A percentile compares a stretch with the other conserved stretches of the same genome.
These are phyloP conservation scores for Populus pruinosa DNA, from an alignment of 345 rosid species.

Conservation along the genomic window DNA sequence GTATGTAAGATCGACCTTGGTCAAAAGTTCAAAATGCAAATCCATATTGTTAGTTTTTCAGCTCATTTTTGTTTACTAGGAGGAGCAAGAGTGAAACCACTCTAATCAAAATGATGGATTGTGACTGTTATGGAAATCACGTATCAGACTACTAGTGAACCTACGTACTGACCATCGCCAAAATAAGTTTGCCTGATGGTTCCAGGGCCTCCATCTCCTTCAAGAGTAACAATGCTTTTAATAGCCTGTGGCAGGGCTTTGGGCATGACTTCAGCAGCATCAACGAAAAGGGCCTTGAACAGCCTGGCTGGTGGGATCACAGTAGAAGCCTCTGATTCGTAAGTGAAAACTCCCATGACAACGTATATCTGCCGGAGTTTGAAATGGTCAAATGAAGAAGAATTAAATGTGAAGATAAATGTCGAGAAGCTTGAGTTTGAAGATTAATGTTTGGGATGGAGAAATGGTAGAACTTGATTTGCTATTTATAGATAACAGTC, in stretches of 20 bases:
- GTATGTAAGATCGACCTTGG: neutral
- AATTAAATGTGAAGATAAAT: too few species aligned
- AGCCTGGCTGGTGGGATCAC: conserved; percentile 25
- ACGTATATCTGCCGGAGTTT: neutral
- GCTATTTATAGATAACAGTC: too few species aligned
- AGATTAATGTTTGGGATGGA: too few species aligned
- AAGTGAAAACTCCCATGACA: conserved; percentile 26
- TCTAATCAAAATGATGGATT: too few species aligned
- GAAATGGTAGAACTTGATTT: too few species aligned
- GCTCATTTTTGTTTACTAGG: too few species aligned
- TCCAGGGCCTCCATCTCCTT: conserved; percentile 48
- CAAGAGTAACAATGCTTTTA: conserved; percentile 19
- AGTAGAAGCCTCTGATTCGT: conserved; percentile 20
- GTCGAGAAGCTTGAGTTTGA: too few species aligned
- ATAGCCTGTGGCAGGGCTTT: conserved; percentile 37
- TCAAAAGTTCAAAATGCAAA: neutral
- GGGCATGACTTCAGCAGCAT: conserved; percentile 27
- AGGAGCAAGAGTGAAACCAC: neutral
- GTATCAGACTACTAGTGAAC: too few species aligned
- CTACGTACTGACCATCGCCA: conserved; percentile 11
- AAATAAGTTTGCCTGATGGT: conserved; percentile 32
- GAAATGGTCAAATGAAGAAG: neutral
- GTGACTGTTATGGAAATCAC: too few species aligned
- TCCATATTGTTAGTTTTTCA: neutral
- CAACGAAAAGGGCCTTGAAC: conserved; percentile 35